Evolutionary conservation across 2,329 filamentous ascomycete species (phyloP).

Genomic region (Beauveria scarabaeidicola): DNA sequence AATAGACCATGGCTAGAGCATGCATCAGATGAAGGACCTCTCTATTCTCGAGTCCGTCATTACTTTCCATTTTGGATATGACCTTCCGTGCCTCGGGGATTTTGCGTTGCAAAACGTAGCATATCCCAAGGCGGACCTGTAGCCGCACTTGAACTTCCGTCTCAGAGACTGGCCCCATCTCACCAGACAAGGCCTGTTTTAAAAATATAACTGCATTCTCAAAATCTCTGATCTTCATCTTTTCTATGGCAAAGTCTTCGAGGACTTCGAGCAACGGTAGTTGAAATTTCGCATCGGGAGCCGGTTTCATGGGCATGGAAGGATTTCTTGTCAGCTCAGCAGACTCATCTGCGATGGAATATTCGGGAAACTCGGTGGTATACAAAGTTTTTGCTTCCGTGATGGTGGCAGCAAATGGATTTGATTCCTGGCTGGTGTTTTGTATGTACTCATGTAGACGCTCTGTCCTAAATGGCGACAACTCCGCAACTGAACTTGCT

Average conservation of each 20-base stretch:
- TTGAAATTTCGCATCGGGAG: background rate
- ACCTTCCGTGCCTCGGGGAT: background rate
- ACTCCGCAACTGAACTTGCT: background rate
- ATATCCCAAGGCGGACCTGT: background rate
- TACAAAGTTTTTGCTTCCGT: background rate
- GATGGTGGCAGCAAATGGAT: background rate
- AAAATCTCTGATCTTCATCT: background rate
- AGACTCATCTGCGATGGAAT: background rate
- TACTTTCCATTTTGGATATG: background rate
- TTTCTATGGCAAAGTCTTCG: background rate
- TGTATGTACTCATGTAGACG: background rate
- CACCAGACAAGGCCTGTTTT: background rate
- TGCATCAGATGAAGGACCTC: slow-evolving; percentile 1
- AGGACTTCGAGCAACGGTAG: background rate
- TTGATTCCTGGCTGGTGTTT: background rate
- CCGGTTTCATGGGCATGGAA: background rate
- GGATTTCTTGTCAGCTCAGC: background rate
- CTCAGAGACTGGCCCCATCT: background rate
- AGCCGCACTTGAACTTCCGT: background rate
- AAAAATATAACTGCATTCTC: background rate
- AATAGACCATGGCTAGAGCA: background rate
- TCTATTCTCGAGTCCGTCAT: background rate
- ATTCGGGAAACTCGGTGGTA: background rate
- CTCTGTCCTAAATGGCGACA: background rate
- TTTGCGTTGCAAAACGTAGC: background rate